phyloP scores from a whole-genome alignment of 2,329 filamentous ascomycete genomes.

The Rugonectria rugulosa region DNA sequence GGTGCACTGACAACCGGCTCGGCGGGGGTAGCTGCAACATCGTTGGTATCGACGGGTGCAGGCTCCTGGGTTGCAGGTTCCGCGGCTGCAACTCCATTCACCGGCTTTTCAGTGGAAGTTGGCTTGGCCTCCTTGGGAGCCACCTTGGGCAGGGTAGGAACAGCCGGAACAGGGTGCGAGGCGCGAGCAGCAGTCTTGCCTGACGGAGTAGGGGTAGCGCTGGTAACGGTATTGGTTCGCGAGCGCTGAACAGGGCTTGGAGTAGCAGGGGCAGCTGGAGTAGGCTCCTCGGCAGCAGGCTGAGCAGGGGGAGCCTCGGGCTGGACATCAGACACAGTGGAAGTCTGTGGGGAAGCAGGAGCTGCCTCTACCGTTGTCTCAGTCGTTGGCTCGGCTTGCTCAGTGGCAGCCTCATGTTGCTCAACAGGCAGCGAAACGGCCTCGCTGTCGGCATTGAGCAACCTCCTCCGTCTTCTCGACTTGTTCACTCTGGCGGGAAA shows the following conservation, averaged over 20 bases:
- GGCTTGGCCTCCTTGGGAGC: conserved; percentile 42
- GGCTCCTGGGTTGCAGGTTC: conserved; percentile 23
- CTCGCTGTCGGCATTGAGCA: conserved; percentile 45
- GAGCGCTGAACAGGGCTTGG: conserved; percentile 38
- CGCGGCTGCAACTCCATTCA: conserved; percentile 28
- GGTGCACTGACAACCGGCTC: conserved; percentile 29
- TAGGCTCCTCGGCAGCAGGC: conserved; percentile 42
- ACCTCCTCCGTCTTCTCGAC: conserved; percentile 53
- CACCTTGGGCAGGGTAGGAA: conserved; percentile 56
- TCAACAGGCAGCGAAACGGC: conserved; percentile 53
- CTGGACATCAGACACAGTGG: conserved; percentile 26
- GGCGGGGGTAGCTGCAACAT: conserved; percentile 36
- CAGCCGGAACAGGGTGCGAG: conserved; percentile 52
- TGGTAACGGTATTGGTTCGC: conserved; percentile 36
- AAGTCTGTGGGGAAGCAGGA: conserved; percentile 23
- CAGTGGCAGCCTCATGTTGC: conserved; percentile 45
- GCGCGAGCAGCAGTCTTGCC: conserved; percentile 42
- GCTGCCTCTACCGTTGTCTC: conserved; percentile 27
- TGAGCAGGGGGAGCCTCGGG: conserved; percentile 28
- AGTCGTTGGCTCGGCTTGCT: conserved; percentile 31
- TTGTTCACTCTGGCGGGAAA: conserved; percentile 55
- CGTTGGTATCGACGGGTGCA: conserved; percentile 19
- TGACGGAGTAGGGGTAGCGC: conserved; percentile 36
- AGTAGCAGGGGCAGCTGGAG: conserved; percentile 46
- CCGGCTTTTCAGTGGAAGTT: conserved; percentile 35